Percentiles rank a stretch among this genome's conserved stretches.
These are phyloP conservation scores for Monosporascus sp. DNA, from an alignment of 2,329 filamentous ascomycete species.

Conservation along the genomic window DNA sequence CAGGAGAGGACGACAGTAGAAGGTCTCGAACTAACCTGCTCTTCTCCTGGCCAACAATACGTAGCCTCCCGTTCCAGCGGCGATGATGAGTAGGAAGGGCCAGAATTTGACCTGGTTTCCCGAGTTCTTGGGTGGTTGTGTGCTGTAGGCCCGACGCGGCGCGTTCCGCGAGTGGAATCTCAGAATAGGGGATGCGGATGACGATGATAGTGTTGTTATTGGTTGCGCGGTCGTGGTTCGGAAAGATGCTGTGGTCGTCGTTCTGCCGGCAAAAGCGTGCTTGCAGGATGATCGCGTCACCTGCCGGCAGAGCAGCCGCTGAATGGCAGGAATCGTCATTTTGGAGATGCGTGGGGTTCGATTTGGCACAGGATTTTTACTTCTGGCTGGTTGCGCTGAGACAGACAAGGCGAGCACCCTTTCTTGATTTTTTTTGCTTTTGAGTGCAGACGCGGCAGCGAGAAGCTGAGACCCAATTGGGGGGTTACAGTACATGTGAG, in stretches of 20 bases:
- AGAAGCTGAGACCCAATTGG: too few relatives aligned
- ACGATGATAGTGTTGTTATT: not conserved
- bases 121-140: constrained; percentile 30
- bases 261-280: not conserved
- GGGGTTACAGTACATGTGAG: too few relatives aligned
- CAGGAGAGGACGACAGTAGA: not conserved
- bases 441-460: too few relatives aligned
- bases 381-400: not conserved
- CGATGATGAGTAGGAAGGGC: constrained; percentile 50
- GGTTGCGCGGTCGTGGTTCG: not conserved
- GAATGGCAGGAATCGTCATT: constrained; percentile 14
- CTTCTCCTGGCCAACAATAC: constrained; percentile 44
- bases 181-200: not conserved
- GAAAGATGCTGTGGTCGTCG: not conserved
- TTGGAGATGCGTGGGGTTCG: not conserved
- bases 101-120: constrained; percentile 49
- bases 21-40: constrained; percentile 37
- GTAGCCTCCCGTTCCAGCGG: constrained; percentile 44
- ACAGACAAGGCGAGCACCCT: too few relatives aligned
- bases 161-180: not conserved
- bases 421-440: too few relatives aligned
- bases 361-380: constrained; percentile 7
- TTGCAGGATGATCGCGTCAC: not conserved
- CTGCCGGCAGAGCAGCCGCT: constrained; percentile 18
- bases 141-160: constrained; percentile 34